A percentile compares a stretch with the other conserved stretches of the same genome.
phyloP scores from a whole-genome alignment of 1,139 yeast genomes.

The Kurtzmaniella quercitrusa region DNA sequence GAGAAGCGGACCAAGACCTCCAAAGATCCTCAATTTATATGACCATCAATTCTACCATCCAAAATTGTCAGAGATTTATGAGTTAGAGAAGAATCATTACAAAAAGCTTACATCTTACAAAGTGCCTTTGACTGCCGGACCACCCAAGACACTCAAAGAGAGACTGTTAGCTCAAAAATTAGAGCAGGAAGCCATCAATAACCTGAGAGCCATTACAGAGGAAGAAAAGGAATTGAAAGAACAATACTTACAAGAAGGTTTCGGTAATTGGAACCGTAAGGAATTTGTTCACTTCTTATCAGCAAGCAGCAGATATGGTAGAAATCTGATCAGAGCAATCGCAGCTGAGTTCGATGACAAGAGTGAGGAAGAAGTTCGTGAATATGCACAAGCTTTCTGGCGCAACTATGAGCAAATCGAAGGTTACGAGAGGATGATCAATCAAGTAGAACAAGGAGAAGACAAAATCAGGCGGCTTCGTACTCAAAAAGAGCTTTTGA shows the following conservation, averaged over 20 bases:
- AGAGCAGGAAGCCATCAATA: slow-evolving; percentile 59
- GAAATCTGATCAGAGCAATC: slow-evolving; percentile 58
- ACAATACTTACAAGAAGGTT: slow-evolving; percentile 55
- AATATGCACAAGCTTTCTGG: slow-evolving; percentile 70
- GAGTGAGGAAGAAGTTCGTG: slow-evolving; percentile 62
- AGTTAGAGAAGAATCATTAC: slow-evolving; percentile 60
- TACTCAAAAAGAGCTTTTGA: slow-evolving; percentile 62
- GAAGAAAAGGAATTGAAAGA: slow-evolving; percentile 60
- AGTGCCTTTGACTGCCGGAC: slow-evolving; percentile 46
- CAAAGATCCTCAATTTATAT: slow-evolving; percentile 62
- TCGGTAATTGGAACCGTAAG: slow-evolving; percentile 63
- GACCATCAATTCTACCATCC: slow-evolving; percentile 74
- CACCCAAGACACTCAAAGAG: slow-evolving; percentile 37
- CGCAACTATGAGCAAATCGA: slow-evolving; percentile 58
- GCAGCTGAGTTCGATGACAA: slow-evolving; percentile 64
- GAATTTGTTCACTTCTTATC: slow-evolving; percentile 68
- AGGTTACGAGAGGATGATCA: slow-evolving; percentile 64
- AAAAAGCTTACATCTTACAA: slow-evolving; percentile 48
- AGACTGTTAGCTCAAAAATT: slow-evolving; percentile 52
- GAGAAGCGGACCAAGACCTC: slow-evolving; percentile 55
- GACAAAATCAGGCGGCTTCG: slow-evolving; percentile 57
- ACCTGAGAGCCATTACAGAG: slow-evolving; percentile 62
- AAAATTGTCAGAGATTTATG: slow-evolving; percentile 57
- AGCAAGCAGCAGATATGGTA: slow-evolving; percentile 61
- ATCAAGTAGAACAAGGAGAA: slow-evolving; percentile 73